A percentile compares a stretch with the other conserved stretches of the same genome.
Conservation (phyloP, 176 grass and related monocot genomes). For the Urochloa ruziziensis region DNA sequence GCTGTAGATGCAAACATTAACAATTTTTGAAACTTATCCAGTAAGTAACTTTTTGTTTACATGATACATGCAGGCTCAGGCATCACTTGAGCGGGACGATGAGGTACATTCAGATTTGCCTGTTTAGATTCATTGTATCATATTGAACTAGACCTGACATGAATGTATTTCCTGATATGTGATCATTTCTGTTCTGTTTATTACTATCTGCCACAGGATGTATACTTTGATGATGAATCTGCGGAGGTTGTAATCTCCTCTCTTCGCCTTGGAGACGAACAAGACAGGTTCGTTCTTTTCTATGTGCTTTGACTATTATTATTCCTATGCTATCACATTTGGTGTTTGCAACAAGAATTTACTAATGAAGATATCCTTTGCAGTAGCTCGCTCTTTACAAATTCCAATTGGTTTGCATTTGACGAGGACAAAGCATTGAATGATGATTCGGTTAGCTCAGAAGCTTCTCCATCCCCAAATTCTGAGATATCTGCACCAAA, state of each 20-base stretch:
- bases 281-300: slow-evolving; percentile 63
- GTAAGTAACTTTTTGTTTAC: slow-evolving; percentile 22
- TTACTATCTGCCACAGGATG: slow-evolving; percentile 58
- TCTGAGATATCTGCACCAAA: slow-evolving; percentile 35
- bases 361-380: slow-evolving; percentile 41
- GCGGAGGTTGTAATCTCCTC: slow-evolving; percentile 93
- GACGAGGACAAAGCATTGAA: slow-evolving; percentile 59
- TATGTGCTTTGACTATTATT: slow-evolving; percentile 6
- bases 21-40: not conserved
- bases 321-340: not conserved
- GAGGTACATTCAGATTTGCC: slow-evolving; percentile 54
- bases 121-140: slow-evolving; percentile 15
- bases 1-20: not conserved
- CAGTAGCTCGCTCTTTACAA: slow-evolving; percentile 87
- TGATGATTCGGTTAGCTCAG: slow-evolving; percentile 20
- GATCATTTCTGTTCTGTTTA: not conserved
- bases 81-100: slow-evolving; percentile 73
- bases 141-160: not conserved
- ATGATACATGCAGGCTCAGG: slow-evolving; percentile 71
- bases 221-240: slow-evolving; percentile 98
- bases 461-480: slow-evolving; percentile 56
- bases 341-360: slow-evolving; percentile 5
- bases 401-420: slow-evolving; percentile 97
- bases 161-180: not conserved
- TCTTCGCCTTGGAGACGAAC: slow-evolving; percentile 73